Evolutionary conservation across 768 basidiomycete species (phyloP), one percentile per base, ranked within the genome.

Genomic region (Candolleomyces eurysporus): DNA sequence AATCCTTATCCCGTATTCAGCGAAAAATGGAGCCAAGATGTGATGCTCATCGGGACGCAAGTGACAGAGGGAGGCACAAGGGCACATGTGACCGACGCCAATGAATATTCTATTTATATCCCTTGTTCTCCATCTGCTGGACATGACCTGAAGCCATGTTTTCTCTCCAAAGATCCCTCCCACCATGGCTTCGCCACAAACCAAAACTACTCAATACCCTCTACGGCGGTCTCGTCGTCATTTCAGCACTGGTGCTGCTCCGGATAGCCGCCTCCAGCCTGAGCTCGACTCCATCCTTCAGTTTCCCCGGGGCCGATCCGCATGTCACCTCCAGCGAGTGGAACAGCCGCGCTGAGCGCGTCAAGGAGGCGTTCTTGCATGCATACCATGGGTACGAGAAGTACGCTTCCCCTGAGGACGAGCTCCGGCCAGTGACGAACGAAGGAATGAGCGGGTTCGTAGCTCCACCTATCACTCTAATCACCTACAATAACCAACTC

Each of bases 301-400:
- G 57, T 14, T 16, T 62, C 39, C 9, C 64, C 31, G 58, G 59
- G 48, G 49, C 58, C 32, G 60, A 58, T 36, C 54, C 63, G 21
- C 61, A 70, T 32, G 62, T 66, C 14, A 68, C 78, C 7, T 68
- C 76, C 0, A 64, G 71, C 4, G 68, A 74, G 2, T 90, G 89
- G 88, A 73, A 75, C 16, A 71, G 74, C 13, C 75, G 84, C 36
- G 87, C 89, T 0, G 71, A 73, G 6, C 75, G 80, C 57, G 89
- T 91, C 31, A 87, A 82, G 68, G 59, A 74, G 10, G 87, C 89
- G 0, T 91, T 89, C 70, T 55, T 79, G 56, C 87, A 90, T 70
- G 89, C 89, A 0, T 92, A 91, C 65, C 74, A 76, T 30, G 86
- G 84, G 9, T 91, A 91, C 66, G 82, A 87, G 66, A 68, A 68